Evolutionary conservation across 75 land plant genomes (phyloP), one percentile per base, ranked within the genome.

Genomic region (Selaginella moellendorffii): DNA sequence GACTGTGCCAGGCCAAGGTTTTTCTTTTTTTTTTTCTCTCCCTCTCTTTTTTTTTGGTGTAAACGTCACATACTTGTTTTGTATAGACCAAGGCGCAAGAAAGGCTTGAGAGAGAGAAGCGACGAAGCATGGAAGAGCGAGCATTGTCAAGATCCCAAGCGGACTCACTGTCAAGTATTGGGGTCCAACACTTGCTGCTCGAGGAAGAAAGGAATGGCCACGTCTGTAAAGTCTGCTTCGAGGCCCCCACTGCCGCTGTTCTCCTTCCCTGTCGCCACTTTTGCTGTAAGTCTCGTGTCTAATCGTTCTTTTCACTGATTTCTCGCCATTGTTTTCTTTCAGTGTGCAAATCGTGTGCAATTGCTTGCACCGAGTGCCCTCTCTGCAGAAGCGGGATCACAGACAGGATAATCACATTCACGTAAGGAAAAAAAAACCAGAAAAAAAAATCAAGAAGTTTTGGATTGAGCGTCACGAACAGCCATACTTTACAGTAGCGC

Each of bases 331-430:
- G n/a, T n/a, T n/a, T n/a, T n/a, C n/a, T 63, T 68, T 70, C 80
- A 86, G 90, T 86, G 67, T 86, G 90, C 69, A 83, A 83, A 77
- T 68, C 87, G 63, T 86, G 90, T 46, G 86, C 90, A n/a, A 74
- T 83, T 56, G 87, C 87, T 30, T 86, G 90, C 71, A 76, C 80
- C 17, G 90, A 86, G 42, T 86, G 90, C 52, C 87, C 90, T 0
- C 74, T 86, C 29, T 86, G 90, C 53, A 80, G 87, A 1, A 74
- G 81, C 61, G 76, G 69, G 65, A 86, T 86, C 53, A 66, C 64
- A 1, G 87, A 86, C 63, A 71, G 87, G 59, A 77, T 83, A 58
- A 78, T 86, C 71, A 72, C 87, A 24, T 86, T 79, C 54, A 71
- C 90, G 27, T 86, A 74, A 28, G 71, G 56, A 26, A n/a, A n/a